Evolutionary conservation across 2,329 filamentous ascomycete species (phyloP).

Genomic region (Rhinocladiella mackenziei): DNA sequence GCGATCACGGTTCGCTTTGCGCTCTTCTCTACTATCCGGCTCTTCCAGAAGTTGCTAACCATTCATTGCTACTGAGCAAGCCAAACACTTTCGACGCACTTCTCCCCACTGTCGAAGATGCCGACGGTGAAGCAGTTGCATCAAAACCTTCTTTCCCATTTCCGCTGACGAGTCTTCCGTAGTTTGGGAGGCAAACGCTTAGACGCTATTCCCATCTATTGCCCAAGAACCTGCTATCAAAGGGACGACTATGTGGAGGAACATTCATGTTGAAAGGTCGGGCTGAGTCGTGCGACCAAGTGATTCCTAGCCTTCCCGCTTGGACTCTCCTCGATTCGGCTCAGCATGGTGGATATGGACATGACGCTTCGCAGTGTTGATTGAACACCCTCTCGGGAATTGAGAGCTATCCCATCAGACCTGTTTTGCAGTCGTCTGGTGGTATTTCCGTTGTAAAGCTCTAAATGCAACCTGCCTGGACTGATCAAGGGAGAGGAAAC

Average conservation of each 20-base stretch:
- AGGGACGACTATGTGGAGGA: slow-evolving; percentile 25
- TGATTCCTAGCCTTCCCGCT: slow-evolving; percentile 22
- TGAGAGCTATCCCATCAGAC: slow-evolving; percentile 10
- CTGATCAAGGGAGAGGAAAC: slow-evolving; percentile 19
- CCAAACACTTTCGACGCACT: slow-evolving; percentile 18
- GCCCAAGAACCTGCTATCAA: slow-evolving; percentile 29
- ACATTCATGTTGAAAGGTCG: slow-evolving; percentile 29
- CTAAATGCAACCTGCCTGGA: slow-evolving; percentile 20
- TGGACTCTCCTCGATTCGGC: slow-evolving; percentile 22
- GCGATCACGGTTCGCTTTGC: slow-evolving; percentile 5
- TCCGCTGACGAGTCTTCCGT: no score
- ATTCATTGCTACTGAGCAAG: slow-evolving; percentile 25
- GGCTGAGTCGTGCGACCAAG: slow-evolving; percentile 25
- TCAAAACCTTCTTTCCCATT: no score
- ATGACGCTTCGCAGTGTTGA: slow-evolving; percentile 9
- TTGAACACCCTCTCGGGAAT: slow-evolving; percentile 3
- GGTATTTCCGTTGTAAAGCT: slow-evolving; percentile 21
- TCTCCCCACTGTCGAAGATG: slow-evolving; percentile 8
- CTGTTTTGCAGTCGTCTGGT: slow-evolving; percentile 14
- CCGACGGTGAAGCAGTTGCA: slow-evolving; percentile 10
- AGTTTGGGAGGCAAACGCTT: slow-evolving; percentile 18
- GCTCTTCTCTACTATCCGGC: slow-evolving; percentile 13
- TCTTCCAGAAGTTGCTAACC: slow-evolving; percentile 31
- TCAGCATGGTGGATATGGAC: slow-evolving; percentile 14
- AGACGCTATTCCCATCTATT: slow-evolving; percentile 23